phyloP scores from a whole-genome alignment of 441 rosid genomes.

The Populus hybrid region DNA sequence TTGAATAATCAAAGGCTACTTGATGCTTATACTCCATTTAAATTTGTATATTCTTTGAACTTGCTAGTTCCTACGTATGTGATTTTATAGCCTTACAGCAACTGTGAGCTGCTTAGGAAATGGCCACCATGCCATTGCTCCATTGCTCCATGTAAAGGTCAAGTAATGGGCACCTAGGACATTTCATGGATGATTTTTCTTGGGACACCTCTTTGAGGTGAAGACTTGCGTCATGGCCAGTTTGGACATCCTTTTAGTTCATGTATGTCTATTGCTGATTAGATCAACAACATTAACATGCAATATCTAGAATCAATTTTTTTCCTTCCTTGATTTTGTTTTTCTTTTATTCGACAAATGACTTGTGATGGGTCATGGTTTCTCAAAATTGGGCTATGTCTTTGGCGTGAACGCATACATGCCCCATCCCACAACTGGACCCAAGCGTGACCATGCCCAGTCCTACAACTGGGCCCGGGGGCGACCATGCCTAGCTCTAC shows the following conservation, averaged over 20 bases:
- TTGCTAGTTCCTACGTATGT: constrained; percentile 20
- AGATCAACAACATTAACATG: not conserved
- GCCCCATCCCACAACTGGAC: no score
- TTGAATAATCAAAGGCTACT: constrained; percentile 17
- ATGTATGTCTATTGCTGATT: not conserved
- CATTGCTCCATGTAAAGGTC: not conserved
- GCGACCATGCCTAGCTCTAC: no score
- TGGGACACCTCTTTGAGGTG: not conserved
- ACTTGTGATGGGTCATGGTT: not conserved
- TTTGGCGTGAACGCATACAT: no score
- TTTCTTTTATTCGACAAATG: not conserved
- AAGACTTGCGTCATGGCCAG: not conserved
- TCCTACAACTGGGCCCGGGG: no score
- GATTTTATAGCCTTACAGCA: constrained; percentile 20
- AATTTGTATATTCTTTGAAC: constrained; percentile 8
- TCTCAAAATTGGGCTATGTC: no score
- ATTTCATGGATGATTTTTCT: not conserved
- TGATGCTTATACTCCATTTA: constrained; percentile 35
- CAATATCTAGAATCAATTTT: no score
- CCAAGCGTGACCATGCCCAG: no score
- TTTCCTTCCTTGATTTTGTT: no score
- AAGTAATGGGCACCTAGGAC: constrained; percentile 20
- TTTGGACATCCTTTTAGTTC: not conserved
- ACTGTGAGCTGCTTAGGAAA: not conserved
- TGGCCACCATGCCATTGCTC: constrained; percentile 20